Evolutionary conservation across 108 stramenopile genomes (phyloP), one percentile per base, ranked within the genome.

Genomic region (Nitzschia putrida): DNA sequence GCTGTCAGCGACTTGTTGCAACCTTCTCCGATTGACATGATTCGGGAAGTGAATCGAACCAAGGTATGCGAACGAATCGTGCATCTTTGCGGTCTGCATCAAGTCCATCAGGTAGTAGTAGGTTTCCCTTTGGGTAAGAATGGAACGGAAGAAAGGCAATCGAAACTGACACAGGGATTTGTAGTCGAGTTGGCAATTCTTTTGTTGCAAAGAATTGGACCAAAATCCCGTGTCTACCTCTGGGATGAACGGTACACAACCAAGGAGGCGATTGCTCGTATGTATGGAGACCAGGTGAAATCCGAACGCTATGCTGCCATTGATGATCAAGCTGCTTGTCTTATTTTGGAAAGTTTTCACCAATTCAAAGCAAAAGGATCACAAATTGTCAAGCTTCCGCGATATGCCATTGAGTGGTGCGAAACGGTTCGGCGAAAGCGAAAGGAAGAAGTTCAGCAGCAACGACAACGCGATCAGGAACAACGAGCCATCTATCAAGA

Each of bases 241-340:
- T 94, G 80, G 77, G 92, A 94, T 79, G 92, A 94, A 65, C 82
- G 92, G 34, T 94, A 94, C 51, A 94, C 88, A 10, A 77, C 78
- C 38, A 90, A 89, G 61, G 88, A 87, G 73, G 92, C 92, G 10
- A 85, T 83, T 12, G 79, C 88, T 39, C 58, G 85, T 14, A 78
- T 84, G 7, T 51, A 39, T 38, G 51, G 65, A 14, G 29, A 34
- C 29, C 29, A 34, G 4, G 29, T 34, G 3, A 38, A 12, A 51
- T 38, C 65, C 22, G 66, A 77, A 41, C 64, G 55, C 37, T 80
- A 83, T 25, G 81, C 79, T 18, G 43, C 61, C 11, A 66, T 94
- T 58, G 92, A 94, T 71, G 89, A 84, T 22, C 86, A 89, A 45
- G 85, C 92, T 20, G 92, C 92, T 11, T 90, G 87, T 56, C 86